Evolutionary conservation across 108 stramenopile species (phyloP).

Genomic region (Aurantiochytrium sp.): DNA sequence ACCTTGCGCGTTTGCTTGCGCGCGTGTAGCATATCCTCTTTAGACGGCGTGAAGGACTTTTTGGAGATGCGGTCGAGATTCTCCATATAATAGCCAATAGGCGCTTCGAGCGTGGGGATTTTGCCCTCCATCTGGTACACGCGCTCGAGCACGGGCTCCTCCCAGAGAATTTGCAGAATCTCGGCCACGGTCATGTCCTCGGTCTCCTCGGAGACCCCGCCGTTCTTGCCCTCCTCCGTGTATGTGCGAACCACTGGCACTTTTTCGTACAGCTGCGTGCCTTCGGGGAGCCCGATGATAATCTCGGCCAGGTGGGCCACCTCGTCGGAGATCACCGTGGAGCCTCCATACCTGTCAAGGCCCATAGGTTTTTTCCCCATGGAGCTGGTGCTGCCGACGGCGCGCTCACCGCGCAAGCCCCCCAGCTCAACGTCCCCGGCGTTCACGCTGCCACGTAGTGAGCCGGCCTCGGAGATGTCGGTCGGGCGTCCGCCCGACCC

Average conservation of each 20-base stretch:
- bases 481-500: background rate
- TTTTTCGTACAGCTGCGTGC: background rate
- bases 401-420: too few relatives aligned
- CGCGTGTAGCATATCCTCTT: slow-evolving; percentile 57
- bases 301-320: background rate
- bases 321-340: background rate
- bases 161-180: background rate
- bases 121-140: background rate
- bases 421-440: background rate
- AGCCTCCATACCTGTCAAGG: background rate
- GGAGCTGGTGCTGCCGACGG: background rate
- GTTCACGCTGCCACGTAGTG: background rate
- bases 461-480: background rate
- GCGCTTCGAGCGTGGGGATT: slow-evolving; percentile 48
- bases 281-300: background rate
- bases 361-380: background rate
- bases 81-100: slow-evolving; percentile 60
- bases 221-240: background rate
- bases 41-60: slow-evolving; percentile 48
- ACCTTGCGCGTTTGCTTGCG: slow-evolving; percentile 59
- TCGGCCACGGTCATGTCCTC: background rate
- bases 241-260: background rate
- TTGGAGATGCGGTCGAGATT: slow-evolving; percentile 50
- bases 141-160: background rate
- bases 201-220: background rate